phyloP scores from a whole-genome alignment of 768 basidiomycete species.

The Leucocoprinus leucothites region DNA sequence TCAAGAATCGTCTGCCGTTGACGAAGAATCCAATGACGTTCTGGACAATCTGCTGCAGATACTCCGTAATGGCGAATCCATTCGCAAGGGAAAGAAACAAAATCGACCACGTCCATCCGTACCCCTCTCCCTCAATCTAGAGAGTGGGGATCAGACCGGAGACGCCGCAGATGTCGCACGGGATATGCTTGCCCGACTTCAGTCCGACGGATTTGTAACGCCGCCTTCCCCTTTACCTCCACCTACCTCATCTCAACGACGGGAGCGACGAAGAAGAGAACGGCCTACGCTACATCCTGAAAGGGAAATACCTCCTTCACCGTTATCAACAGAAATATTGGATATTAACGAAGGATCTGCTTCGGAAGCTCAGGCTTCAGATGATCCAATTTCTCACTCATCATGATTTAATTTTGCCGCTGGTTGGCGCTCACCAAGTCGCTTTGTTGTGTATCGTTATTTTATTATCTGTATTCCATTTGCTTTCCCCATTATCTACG shows the following conservation, averaged over 20 bases:
- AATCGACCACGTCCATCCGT: constrained; percentile 27
- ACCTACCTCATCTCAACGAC: constrained; percentile 32
- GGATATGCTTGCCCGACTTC: constrained; percentile 71
- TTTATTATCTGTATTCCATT: constrained; percentile 15
- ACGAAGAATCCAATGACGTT: constrained; percentile 53
- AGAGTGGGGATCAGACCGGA: constrained; percentile 29
- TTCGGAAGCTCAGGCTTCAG: constrained; percentile 14
- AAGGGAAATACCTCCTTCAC: constrained; percentile 29
- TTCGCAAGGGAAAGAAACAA: constrained; percentile 52
- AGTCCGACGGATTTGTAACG: constrained; percentile 64
- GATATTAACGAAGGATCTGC: constrained; percentile 22
- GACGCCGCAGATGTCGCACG: constrained; percentile 61
- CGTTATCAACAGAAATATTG: constrained; percentile 29
- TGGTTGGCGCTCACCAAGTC: neutral
- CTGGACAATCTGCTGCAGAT: constrained; percentile 73
- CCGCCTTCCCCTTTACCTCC: constrained; percentile 51
- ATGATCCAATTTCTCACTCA: neutral
- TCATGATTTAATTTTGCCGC: neutral
- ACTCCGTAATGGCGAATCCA: constrained; percentile 65
- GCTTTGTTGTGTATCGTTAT: constrained; percentile 14
- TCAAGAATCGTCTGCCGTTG: constrained; percentile 31
- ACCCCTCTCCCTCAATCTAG: constrained; percentile 31
- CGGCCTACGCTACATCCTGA: constrained; percentile 19
- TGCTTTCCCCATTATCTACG: constrained; percentile 8
- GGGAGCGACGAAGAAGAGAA: constrained; percentile 34